Percentiles rank a stretch among this genome's conserved stretches.
Conservation (phyloP, 2,329 filamentous ascomycete genomes). For the Fusarium euwallaceae region DNA sequence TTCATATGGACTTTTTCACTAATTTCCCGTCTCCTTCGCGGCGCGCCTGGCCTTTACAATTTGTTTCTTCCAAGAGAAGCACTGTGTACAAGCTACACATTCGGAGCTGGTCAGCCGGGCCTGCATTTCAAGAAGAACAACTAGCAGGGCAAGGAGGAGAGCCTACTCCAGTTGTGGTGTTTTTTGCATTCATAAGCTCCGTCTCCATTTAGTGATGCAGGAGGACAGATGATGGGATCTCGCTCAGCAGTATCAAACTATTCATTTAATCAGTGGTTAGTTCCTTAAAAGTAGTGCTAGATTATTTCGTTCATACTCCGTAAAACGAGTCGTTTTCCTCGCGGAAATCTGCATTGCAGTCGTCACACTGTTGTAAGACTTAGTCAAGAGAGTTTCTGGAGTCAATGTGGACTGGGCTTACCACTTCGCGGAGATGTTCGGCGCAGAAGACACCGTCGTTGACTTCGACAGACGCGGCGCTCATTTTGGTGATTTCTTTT, state of each 20-base stretch:
- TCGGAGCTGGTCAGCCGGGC: not conserved
- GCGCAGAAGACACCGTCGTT: not conserved
- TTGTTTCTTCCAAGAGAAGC: not conserved
- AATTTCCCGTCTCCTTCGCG: not conserved
- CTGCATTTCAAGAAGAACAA: not conserved
- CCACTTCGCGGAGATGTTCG: not conserved
- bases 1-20: too few species aligned
- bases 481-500: not conserved
- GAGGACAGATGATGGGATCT: not conserved
- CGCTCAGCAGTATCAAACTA: not conserved
- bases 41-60: not conserved
- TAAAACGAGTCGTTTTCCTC: not conserved
- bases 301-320: not conserved
- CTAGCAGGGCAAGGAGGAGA: too few species aligned
- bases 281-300: not conserved
- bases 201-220: not conserved
- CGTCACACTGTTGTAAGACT: not conserved
- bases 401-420: not conserved
- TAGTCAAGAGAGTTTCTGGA: not conserved
- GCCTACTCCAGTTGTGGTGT: not conserved
- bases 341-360: not conserved
- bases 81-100: not conserved
- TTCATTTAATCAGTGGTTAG: not conserved
- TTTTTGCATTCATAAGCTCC: not conserved
- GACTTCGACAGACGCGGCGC: not conserved